Percentiles rank a stretch among this genome's conserved stretches.
Conservation (phyloP, 129 eudicot species). For the Gnaphalium uliginosum region DNA sequence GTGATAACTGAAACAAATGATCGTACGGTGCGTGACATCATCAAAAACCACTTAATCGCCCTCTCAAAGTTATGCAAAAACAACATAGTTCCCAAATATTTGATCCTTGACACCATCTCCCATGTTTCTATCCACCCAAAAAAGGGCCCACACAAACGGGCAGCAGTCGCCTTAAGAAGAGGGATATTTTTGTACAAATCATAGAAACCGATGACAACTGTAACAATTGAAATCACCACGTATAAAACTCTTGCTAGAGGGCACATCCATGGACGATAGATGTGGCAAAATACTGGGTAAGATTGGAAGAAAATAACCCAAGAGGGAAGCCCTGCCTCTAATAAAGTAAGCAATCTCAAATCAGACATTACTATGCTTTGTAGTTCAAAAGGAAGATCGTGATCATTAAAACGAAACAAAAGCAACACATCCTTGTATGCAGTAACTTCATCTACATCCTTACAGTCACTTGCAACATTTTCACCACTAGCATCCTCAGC, state of each 20-base stretch:
- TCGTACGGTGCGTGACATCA: slow-evolving; percentile 52
- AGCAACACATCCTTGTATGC: slow-evolving; percentile 66
- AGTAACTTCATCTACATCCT: slow-evolving; percentile 49
- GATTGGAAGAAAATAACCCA: slow-evolving; percentile 97
- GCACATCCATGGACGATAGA: slow-evolving; percentile 97
- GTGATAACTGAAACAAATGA: slow-evolving; percentile 55
- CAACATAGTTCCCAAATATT: slow-evolving; percentile 90
- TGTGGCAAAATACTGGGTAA: slow-evolving; percentile 81
- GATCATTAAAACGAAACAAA: slow-evolving; percentile 74
- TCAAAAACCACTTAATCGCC: slow-evolving; percentile 73
- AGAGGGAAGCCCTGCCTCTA: slow-evolving; percentile 95
- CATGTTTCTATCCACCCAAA: slow-evolving; percentile 94
- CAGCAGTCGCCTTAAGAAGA: slow-evolving; percentile 81
- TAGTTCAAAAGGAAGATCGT: slow-evolving; percentile 74
- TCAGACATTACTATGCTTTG: slow-evolving; percentile 57
- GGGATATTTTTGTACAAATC: slow-evolving; percentile 94
- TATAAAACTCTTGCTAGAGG: slow-evolving; percentile 84
- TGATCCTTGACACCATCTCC: slow-evolving; percentile 93
- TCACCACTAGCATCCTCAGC: slow-evolving; percentile 35
- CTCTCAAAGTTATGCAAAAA: slow-evolving; percentile 84
- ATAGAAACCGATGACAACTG: slow-evolving; percentile 90
- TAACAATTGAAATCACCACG: slow-evolving; percentile 64
- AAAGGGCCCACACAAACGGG: slow-evolving; percentile 83
- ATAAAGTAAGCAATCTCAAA: slow-evolving; percentile 73
- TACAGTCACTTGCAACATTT: slow-evolving; percentile 30